Conservation (phyloP, 2,329 filamentous ascomycete genomes). For the Colletotrichum endophyticum region DNA sequence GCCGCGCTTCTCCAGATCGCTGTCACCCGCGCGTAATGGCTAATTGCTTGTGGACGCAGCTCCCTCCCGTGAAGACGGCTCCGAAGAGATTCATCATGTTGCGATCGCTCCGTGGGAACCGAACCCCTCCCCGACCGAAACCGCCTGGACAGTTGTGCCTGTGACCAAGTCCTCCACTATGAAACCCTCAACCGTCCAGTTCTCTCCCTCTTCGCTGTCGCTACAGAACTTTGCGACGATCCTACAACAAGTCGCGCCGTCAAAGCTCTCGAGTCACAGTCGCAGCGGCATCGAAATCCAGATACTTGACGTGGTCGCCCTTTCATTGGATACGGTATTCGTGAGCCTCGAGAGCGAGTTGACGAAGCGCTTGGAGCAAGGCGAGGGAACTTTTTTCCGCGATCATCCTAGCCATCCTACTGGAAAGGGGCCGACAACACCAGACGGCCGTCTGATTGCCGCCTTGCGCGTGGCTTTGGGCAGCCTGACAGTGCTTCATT, state of each 20-base stretch:
- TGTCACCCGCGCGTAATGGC: not conserved
- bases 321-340: slow-evolving; percentile 84
- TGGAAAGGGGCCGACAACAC: slow-evolving; percentile 32
- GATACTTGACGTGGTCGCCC: slow-evolving; percentile 78
- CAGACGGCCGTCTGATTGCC: slow-evolving; percentile 49
- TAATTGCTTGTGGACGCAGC: not conserved
- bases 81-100: slow-evolving; percentile 61
- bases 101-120: slow-evolving; percentile 79
- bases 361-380: slow-evolving; percentile 79
- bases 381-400: slow-evolving; percentile 81
- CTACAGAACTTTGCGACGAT: slow-evolving; percentile 81
- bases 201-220: slow-evolving; percentile 73
- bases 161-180: slow-evolving; percentile 69
- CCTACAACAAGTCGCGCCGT: slow-evolving; percentile 76
- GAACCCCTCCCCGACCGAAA: slow-evolving; percentile 59
- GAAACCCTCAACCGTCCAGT: slow-evolving; percentile 79
- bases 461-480: slow-evolving; percentile 78
- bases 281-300: slow-evolving; percentile 84
- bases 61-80: slow-evolving; percentile 20
- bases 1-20: slow-evolving; percentile 23
- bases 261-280: slow-evolving; percentile 73
- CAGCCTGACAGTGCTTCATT: slow-evolving; percentile 77
- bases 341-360: slow-evolving; percentile 85
- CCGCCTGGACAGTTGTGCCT: slow-evolving; percentile 85
- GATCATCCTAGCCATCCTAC: slow-evolving; percentile 53